phyloP scores from a whole-genome alignment of 2,329 filamentous ascomycete genomes.

The Calonectria henricotiae region DNA sequence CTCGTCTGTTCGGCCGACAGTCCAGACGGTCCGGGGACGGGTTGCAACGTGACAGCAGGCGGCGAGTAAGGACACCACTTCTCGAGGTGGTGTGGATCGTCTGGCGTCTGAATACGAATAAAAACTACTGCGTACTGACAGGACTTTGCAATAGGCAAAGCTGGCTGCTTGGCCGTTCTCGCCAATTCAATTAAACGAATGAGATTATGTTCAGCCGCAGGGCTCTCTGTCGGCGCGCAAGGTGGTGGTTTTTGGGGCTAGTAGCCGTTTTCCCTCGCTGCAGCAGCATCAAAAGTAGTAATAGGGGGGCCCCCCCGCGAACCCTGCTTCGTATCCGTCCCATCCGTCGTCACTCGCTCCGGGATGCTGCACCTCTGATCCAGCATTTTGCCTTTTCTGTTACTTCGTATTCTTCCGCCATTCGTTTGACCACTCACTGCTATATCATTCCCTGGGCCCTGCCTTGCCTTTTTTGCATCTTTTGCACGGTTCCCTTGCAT shows the following conservation, averaged over 20 bases:
- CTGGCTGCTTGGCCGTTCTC: constrained; percentile 1
- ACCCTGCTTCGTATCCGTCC: constrained; percentile 30
- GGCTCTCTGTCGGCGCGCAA: not conserved
- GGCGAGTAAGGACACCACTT: not conserved
- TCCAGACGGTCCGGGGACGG: not conserved
- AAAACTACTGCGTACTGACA: not conserved
- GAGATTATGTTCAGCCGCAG: constrained; percentile 26
- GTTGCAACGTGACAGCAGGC: constrained; percentile 21
- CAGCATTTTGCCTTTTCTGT: constrained; percentile 18
- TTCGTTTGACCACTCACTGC: constrained; percentile 11
- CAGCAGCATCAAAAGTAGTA: not conserved
- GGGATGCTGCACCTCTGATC: constrained; percentile 1
- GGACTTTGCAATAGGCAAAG: not conserved
- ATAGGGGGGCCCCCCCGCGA: constrained; percentile 2
- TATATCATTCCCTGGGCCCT: not conserved
- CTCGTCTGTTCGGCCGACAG: not conserved
- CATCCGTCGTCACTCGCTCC: constrained; percentile 19
- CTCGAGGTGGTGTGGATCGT: not conserved
- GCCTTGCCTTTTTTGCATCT: not conserved
- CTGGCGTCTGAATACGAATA: constrained; percentile 32
- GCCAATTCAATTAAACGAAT: constrained; percentile 20
- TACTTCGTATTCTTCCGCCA: constrained; percentile 27
- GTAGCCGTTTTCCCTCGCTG: constrained; percentile 6
- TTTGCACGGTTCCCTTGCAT: not conserved
- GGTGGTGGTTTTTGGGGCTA: not conserved